Evolutionary conservation across 345 rosid genomes (phyloP).

Genomic region (Eucalyptus curtisii): DNA sequence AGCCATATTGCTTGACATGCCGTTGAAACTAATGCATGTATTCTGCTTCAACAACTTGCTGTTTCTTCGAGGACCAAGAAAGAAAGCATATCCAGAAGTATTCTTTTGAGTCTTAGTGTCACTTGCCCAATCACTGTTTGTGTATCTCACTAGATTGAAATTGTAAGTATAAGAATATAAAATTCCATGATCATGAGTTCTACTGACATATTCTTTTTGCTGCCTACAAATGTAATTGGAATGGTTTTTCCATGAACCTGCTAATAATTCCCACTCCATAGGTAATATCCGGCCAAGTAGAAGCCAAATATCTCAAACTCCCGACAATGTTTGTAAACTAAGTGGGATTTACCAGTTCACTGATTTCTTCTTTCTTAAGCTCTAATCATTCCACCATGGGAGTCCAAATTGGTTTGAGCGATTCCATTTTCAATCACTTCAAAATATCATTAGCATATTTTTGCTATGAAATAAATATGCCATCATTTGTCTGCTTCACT

Average conservation of each 20-base stretch:
- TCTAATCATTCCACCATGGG: not conserved
- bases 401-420: not conserved
- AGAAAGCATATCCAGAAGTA: not conserved
- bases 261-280: not conserved
- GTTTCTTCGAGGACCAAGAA: not conserved
- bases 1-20: not conserved
- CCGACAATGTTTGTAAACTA: not conserved
- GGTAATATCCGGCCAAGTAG: not conserved
- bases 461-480: not conserved
- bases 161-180: not conserved
- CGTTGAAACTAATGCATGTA: not conserved
- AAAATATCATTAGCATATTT: not conserved
- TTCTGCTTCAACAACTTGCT: not conserved
- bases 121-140: not conserved
- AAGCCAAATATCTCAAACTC: not conserved
- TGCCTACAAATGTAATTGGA: not conserved
- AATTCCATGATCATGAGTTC: not conserved
- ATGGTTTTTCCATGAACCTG: not conserved
- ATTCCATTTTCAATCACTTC: not conserved
- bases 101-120: not conserved
- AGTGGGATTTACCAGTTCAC: not conserved
- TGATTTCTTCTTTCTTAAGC: not conserved
- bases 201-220: not conserved
- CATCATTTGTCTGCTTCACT: not conserved
- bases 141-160: not conserved